These are phyloP conservation scores for Exserohilum rostratum DNA, from an alignment of 2,329 filamentous ascomycete species.

Conservation along the genomic window DNA sequence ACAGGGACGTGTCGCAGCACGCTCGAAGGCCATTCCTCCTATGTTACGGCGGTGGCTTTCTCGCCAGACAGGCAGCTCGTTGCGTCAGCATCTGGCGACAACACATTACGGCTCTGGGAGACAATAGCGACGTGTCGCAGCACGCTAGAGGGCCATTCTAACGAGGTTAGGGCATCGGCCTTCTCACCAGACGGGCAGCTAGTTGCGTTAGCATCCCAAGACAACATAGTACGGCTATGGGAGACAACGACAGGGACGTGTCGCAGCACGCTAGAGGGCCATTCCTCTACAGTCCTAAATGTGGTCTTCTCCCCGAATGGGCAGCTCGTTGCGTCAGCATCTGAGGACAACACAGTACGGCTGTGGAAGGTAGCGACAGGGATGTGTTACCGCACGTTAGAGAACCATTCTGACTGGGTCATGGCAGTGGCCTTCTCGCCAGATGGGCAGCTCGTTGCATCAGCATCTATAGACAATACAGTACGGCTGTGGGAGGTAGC, in stretches of 20 bases:
- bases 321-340: neutral
- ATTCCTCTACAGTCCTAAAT: neutral
- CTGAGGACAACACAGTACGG: neutral
- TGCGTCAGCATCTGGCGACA: neutral
- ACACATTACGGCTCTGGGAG: neutral
- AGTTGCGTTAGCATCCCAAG: neutral
- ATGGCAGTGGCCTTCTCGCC: neutral
- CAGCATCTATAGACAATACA: neutral
- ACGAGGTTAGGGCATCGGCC: neutral
- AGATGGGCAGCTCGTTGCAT: slow-evolving; percentile 6
- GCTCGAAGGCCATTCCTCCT: slow-evolving; percentile 7
- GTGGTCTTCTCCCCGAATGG: neutral
- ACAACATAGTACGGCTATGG: neutral
- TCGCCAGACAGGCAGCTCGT: slow-evolving; percentile 14
- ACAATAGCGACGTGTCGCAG: neutral
- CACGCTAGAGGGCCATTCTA: neutral
- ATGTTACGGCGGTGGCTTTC: neutral
- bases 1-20: slow-evolving; percentile 3
- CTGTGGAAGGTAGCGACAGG: neutral
- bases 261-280: neutral
- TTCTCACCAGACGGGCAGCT: neutral
- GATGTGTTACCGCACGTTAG: neutral
- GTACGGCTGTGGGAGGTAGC: slow-evolving; percentile 4
- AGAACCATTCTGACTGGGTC: neutral
- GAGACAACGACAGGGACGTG: neutral